Evolutionary conservation across 2,329 filamentous ascomycete species (phyloP).

Genomic region (Colletotrichum tabaci): DNA sequence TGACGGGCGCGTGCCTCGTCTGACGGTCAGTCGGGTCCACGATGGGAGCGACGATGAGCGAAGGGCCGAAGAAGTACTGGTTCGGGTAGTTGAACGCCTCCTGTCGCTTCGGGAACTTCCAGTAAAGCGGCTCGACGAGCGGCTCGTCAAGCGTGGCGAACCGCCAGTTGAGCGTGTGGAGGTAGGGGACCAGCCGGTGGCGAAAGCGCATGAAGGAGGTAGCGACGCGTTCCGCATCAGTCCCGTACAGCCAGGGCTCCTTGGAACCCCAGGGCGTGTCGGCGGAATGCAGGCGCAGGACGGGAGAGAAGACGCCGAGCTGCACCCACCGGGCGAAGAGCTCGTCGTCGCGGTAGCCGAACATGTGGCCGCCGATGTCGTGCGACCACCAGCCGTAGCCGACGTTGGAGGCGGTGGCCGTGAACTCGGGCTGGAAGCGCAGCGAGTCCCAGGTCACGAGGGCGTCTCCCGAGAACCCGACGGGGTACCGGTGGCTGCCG

Average conservation of each 20-base stretch:
- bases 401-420: conserved; percentile 76
- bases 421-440: conserved; percentile 77
- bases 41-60: too few relatives aligned
- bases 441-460: conserved; percentile 73
- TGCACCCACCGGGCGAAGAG: conserved; percentile 74
- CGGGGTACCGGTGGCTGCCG: conserved; percentile 74
- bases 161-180: too few relatives aligned
- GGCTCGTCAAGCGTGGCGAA: too few relatives aligned
- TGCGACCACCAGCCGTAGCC: conserved; percentile 80
- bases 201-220: too few relatives aligned
- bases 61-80: too few relatives aligned
- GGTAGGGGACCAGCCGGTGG: too few relatives aligned
- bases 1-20: too few relatives aligned
- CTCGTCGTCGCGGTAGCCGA: conserved; percentile 70
- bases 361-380: conserved; percentile 76
- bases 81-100: too few relatives aligned
- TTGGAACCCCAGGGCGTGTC: conserved; percentile 72
- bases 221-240: conserved; percentile 6
- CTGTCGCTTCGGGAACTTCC: too few relatives aligned
- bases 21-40: too few relatives aligned
- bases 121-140: too few relatives aligned
- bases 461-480: conserved; percentile 76
- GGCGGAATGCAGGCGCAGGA: conserved; percentile 73
- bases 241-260: conserved; percentile 72
- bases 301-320: conserved; percentile 72